Percentiles rank a stretch among this genome's conserved stretches.
Conservation (phyloP, 257 asterid species). For the Gentiana dahurica region DNA sequence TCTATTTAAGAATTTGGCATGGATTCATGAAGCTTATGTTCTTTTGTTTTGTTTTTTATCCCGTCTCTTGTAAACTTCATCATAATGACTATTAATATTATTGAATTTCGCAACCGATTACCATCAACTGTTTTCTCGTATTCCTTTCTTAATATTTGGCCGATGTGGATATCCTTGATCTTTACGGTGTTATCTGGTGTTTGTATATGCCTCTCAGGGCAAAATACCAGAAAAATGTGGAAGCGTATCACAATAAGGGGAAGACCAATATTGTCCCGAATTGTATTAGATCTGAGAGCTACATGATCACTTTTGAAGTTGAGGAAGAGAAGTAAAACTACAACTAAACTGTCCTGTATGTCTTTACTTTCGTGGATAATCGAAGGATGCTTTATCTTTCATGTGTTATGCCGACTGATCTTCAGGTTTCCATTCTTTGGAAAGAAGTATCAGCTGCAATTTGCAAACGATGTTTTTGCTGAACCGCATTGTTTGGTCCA, state of each 20-base stretch:
- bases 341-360: conserved; percentile 7
- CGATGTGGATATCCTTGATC: no score
- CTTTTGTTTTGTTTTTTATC: no score
- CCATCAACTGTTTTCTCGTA: no score
- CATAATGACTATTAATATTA: no score
- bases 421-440: conserved; percentile 94
- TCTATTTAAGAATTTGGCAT: no score
- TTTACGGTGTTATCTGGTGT: neutral
- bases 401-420: conserved; percentile 15
- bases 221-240: conserved; percentile 95
- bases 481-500: conserved; percentile 90
- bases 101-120: no score
- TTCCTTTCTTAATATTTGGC: no score
- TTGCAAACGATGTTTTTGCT: conserved; percentile 56
- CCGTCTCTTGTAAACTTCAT: no score
- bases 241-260: conserved; percentile 82
- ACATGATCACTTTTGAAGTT: conserved; percentile 89
- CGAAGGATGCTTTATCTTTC: conserved; percentile 14
- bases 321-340: conserved; percentile 89
- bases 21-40: no score
- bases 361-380: conserved; percentile 9
- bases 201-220: conserved; percentile 46
- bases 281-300: conserved; percentile 88
- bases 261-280: conserved; percentile 82
- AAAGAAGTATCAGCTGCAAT: conserved; percentile 90